Evolutionary conservation across 2,329 filamentous ascomycete genomes (phyloP), one percentile per base, ranked within the genome.

Genomic region (Cephalotrichum gorgonifer): DNA sequence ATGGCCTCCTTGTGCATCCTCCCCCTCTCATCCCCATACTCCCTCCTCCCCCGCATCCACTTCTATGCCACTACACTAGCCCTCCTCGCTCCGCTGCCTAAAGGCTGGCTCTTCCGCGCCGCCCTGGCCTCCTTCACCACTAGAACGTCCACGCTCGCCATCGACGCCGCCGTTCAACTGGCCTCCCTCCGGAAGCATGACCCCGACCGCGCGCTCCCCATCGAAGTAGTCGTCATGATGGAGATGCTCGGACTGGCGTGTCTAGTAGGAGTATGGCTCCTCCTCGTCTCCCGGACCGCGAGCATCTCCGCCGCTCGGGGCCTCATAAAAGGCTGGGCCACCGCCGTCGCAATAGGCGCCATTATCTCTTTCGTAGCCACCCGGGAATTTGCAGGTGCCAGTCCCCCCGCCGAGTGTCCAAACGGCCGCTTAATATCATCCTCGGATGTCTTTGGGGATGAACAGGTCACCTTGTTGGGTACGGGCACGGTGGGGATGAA

Each of bases 51-150:
- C 6, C 43, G 52, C 15, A 39, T 44, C 12, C 52, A 53, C 52
- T 43, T 50, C 39, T 53, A 53, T 33, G 47, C 43, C 15, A 47
- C 50, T 17, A 43, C 42, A 25, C 30, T 49, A 28, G 28, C 50
- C 22, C 52, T 53, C 43, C 26, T 51, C 26, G 1, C 50, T n/a
- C 52, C 51, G 25, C 50, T 53, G 6, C 52, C 52, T 6, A 38
- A 35, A 12, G 52, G 52, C 38, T 53, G 52, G 48, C 52, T 53
- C 44, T 53, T 53, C 50, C 52, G 52, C 47, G 52, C 50, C 44
- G 46, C 52, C n/a, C 52, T 53, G 22, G 52, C 52, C n/a, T 47
- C 44, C 27, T 46, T 53, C 39, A 51, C 52, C 11, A 50, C 52
- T 14, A 47, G 48, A 15, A 53, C 52, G 12, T 47, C 52, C 20